phyloP scores from a whole-genome alignment of 306 rosid genomes.

The Castanea sativa region DNA sequence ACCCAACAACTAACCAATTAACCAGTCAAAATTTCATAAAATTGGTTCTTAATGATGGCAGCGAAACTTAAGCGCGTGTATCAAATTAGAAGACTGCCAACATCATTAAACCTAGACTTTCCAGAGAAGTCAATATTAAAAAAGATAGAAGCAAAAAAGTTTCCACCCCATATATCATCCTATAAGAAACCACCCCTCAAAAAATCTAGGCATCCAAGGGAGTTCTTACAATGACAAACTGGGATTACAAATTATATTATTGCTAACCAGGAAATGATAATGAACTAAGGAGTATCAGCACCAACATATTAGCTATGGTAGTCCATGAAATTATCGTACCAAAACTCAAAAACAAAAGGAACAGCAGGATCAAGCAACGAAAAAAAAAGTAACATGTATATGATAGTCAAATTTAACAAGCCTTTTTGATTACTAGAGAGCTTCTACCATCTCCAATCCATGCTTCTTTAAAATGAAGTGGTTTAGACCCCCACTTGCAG shows the following conservation, averaged over 20 bases:
- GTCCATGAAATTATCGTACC: constrained; percentile 20
- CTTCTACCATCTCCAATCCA: no score
- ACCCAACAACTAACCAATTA: not conserved
- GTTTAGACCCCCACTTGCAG: no score
- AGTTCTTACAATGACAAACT: not conserved
- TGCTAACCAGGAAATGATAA: not conserved
- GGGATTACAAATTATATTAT: not conserved
- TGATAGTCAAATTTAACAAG: not conserved
- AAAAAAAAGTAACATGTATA: constrained; percentile 33
- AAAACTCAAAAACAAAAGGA: constrained; percentile 17
- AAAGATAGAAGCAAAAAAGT: not conserved
- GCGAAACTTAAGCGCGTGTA: not conserved
- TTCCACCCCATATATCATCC: not conserved
- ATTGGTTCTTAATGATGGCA: not conserved
- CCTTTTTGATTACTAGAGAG: no score
- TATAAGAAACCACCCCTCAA: not conserved
- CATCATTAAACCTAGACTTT: not conserved
- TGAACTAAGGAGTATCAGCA: not conserved
- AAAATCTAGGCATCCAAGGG: not conserved
- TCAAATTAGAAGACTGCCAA: no score
- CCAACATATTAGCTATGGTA: not conserved
- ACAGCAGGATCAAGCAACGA: constrained; percentile 14
- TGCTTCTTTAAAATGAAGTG: no score
- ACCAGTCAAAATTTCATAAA: not conserved
- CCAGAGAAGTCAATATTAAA: not conserved